Conservation (phyloP, 78 protist genomes). For the Pelomyxa schiedti region DNA sequence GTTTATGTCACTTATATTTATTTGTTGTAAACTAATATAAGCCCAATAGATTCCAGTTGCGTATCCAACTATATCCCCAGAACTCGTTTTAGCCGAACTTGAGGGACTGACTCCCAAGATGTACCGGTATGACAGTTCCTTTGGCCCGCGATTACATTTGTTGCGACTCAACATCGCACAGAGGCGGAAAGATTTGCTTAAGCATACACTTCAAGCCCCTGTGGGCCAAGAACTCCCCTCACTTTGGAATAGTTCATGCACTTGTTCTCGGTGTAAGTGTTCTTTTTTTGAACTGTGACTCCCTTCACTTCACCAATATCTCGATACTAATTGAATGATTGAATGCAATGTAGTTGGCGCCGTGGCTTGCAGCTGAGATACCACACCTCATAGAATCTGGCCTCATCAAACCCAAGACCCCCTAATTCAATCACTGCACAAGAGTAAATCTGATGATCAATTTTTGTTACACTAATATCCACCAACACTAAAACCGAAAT, state of each 20-base stretch:
- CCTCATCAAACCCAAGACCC: conserved; percentile 19
- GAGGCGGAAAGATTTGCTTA: conserved; percentile 94
- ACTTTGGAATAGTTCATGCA: conserved; percentile 94
- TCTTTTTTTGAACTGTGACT: not conserved
- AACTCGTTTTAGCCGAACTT: conserved; percentile 85
- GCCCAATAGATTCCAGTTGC: conserved; percentile 71
- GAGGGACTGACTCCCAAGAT: conserved; percentile 79
- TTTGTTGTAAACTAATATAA: not conserved
- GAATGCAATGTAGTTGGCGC: conserved; percentile 54
- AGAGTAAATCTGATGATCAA: too few relatives aligned
- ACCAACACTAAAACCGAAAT: too few relatives aligned
- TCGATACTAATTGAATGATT: not conserved
- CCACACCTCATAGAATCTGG: conserved; percentile 71
- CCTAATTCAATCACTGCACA: too few relatives aligned
- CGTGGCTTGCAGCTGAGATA: conserved; percentile 95
- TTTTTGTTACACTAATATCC: too few relatives aligned
- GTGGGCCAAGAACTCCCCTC: conserved; percentile 90
- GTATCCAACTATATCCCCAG: conserved; percentile 84
- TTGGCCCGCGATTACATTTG: not conserved
- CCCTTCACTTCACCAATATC: not conserved
- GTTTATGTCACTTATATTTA: not conserved
- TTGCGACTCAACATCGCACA: conserved; percentile 37
- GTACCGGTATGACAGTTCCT: conserved; percentile 40
- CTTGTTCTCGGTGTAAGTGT: conserved; percentile 85
- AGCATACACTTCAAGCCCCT: conserved; percentile 90